Percentiles rank a stretch among this genome's conserved stretches.
phyloP scores from a whole-genome alignment of 2,329 filamentous ascomycete genomes.

The Nothopassalora personata region DNA sequence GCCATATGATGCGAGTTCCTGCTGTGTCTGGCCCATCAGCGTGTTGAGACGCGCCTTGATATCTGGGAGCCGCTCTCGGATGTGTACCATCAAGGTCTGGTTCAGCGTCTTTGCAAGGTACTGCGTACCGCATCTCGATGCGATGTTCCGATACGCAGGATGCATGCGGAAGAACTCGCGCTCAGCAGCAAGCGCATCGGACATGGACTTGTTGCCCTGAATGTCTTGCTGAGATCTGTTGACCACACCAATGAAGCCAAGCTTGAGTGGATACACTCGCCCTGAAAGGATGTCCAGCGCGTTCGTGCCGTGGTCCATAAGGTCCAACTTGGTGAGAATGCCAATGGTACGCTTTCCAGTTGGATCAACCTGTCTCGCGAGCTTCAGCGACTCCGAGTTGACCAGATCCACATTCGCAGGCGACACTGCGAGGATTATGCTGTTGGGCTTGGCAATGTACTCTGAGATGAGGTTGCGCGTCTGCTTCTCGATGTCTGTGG shows the following conservation, averaged over 20 bases:
- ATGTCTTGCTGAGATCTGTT: slow-evolving; percentile 99
- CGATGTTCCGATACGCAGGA: slow-evolving; percentile 94
- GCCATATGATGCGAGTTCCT: slow-evolving; percentile 95
- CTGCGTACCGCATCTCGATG: slow-evolving; percentile 85
- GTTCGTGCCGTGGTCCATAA: slow-evolving; percentile 99
- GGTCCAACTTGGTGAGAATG: slow-evolving; percentile 90
- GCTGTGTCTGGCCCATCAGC: slow-evolving; percentile 98
- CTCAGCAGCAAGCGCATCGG: slow-evolving; percentile 84
- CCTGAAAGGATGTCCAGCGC: slow-evolving; percentile 96
- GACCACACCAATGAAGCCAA: slow-evolving; percentile 96
- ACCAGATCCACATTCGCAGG: slow-evolving; percentile 97
- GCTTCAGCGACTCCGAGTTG: slow-evolving; percentile 94
- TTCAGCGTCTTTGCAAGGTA: slow-evolving; percentile 93
- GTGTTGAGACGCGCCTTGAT: slow-evolving; percentile 98
- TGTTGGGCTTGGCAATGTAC: slow-evolving; percentile 98
- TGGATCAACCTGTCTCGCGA: slow-evolving; percentile 93
- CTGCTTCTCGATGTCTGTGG: slow-evolving; percentile 96
- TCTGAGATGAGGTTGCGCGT: slow-evolving; percentile 93
- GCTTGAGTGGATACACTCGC: slow-evolving; percentile 90
- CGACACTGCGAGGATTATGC: slow-evolving; percentile 92
- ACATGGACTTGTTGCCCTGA: slow-evolving; percentile 88
- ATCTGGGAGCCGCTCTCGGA: slow-evolving; percentile 89
- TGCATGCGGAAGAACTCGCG: slow-evolving; percentile 95
- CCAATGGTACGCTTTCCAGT: slow-evolving; percentile 92
- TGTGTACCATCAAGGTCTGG: slow-evolving; percentile 90